These are phyloP conservation scores for Entonaema liquescens DNA, from an alignment of 495 filamentous ascomycete genomes.

Conservation along the genomic window DNA sequence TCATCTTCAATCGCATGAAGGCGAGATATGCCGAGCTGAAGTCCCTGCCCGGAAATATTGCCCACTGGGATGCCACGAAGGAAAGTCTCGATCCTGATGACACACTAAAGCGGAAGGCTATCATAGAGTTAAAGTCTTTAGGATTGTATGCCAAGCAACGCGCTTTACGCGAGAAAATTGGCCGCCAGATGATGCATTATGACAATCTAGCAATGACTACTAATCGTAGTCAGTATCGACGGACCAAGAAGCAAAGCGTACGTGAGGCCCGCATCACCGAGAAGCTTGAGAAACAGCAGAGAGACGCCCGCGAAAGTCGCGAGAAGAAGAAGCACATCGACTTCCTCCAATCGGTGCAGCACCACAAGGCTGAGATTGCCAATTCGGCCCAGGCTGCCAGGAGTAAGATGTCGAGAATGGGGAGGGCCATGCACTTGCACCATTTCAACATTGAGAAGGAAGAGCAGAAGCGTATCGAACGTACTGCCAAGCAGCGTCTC, in stretches of 20 bases:
- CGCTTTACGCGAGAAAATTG: constrained; percentile 81
- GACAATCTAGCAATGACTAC: constrained; percentile 95
- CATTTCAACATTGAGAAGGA: constrained; percentile 98
- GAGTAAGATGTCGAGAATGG: constrained; percentile 80
- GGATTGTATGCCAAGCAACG: constrained; percentile 85
- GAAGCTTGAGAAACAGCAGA: constrained; percentile 97
- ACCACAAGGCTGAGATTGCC: constrained; percentile 63
- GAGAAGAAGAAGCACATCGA: constrained; percentile 97
- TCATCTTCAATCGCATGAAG: constrained; percentile 87
- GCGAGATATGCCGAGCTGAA: constrained; percentile 85
- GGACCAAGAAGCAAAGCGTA: constrained; percentile 95
- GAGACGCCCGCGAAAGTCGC: constrained; percentile 88
- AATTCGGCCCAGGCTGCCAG: constrained; percentile 50
- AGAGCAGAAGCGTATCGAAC: constrained; percentile 95
- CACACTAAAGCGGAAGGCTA: constrained; percentile 82
- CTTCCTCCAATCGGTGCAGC: constrained; percentile 74
- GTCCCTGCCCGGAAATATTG: constrained; percentile 80
- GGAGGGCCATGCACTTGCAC: constrained; percentile 83
- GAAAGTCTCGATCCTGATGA: constrained; percentile 78
- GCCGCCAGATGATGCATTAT: constrained; percentile 87
- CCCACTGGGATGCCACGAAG: constrained; percentile 80
- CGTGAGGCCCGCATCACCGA: constrained; percentile 97
- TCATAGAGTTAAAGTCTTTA: constrained; percentile 92
- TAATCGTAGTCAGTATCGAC: constrained; percentile 85
- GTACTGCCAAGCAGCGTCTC: constrained; percentile 98